A percentile compares a stretch with the other conserved stretches of the same genome.
These are phyloP conservation scores for Acrocalymma vagum DNA, from an alignment of 2,329 filamentous ascomycete genomes.

Conservation along the genomic window DNA sequence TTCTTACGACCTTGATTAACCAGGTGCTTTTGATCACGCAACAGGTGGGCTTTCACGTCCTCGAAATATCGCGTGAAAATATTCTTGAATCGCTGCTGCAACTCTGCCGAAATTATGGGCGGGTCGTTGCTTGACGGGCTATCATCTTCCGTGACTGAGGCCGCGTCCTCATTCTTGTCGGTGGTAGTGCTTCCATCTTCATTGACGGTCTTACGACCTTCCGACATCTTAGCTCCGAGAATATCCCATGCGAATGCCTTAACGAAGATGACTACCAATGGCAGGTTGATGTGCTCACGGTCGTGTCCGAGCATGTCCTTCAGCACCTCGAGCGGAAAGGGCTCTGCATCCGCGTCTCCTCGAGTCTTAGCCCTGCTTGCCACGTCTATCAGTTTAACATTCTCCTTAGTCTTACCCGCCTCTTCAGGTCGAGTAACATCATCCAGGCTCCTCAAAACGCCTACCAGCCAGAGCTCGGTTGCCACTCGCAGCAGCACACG, in stretches of 20 bases:
- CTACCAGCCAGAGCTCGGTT: conserved; percentile 95
- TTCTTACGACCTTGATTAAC: conserved; percentile 89
- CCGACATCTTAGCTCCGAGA: conserved; percentile 77
- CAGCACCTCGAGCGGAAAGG: conserved; percentile 95
- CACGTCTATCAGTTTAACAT: conserved; percentile 60
- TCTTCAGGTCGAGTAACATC: conserved; percentile 73
- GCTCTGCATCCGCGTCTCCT: conserved; percentile 76
- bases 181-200: conserved; percentile 76
- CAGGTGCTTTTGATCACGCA: conserved; percentile 92
- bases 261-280: conserved; percentile 91
- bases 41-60: conserved; percentile 86
- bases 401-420: conserved; percentile 67
- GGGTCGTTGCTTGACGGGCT: conserved; percentile 67
- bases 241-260: conserved; percentile 98
- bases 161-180: conserved; percentile 63
- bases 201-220: conserved; percentile 84
- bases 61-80: conserved; percentile 90
- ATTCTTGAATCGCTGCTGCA: conserved; percentile 86
- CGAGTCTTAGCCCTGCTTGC: conserved; percentile 70
- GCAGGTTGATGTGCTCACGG: conserved; percentile 88
- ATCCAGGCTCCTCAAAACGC: conserved; percentile 82
- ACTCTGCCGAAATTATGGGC: conserved; percentile 77
- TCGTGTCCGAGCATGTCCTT: conserved; percentile 96
- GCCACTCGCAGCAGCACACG: conserved; percentile 87
- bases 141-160: conserved; percentile 61